Evolutionary conservation across 495 filamentous ascomycete species (phyloP), one percentile per base, ranked within the genome.

Genomic region (Penicillium ochrochloron): DNA sequence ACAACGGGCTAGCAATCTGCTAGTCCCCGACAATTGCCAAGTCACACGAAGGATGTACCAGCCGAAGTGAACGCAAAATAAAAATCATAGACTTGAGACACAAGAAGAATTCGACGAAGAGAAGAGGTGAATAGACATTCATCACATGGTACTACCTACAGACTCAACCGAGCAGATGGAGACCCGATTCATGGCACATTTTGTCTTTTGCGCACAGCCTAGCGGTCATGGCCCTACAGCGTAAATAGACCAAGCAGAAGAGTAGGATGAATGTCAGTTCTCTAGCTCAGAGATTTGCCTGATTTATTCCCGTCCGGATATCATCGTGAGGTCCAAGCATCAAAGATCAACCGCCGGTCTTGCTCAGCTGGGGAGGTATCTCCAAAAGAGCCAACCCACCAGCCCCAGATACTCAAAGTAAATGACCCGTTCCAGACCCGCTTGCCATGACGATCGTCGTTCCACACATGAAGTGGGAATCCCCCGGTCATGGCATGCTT

Each of bases 281-380:
- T 10, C 25, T 17, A 1, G 14, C 48, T 15, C 25, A 17, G 48
- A 52, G 11, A 37, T 56, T 15, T 17, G 34, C 34, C 12, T 23
- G 37, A 25, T 21, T 42, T 11, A 62, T 35, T 35, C 62, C 61
- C 35, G 35, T 60, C 51, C 41, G 35, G 14, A 17, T 53, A 27
- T n/a, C 46, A 57, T 42, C n/a, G 48, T 39, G 23, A 62, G 62
- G 64, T 23, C 64, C 63, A 65, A 70, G 62, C 62, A 64, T 70
- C 50, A 6, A 9, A 29, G 64, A 66, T 70, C 67, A 48, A 54
- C 69, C 29, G 21, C 11, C 9, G 31, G 14, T 35, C 37, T 63
- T 67, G 1, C 50, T 52, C 12, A 33, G 37, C 37, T 56, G 52
- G 51, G 60, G 39, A 56, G 35, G 60, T 62, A 37, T 44, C 14